These are phyloP conservation scores for Fusarium tupiense DNA, from an alignment of 2,329 filamentous ascomycete species.

Conservation along the genomic window DNA sequence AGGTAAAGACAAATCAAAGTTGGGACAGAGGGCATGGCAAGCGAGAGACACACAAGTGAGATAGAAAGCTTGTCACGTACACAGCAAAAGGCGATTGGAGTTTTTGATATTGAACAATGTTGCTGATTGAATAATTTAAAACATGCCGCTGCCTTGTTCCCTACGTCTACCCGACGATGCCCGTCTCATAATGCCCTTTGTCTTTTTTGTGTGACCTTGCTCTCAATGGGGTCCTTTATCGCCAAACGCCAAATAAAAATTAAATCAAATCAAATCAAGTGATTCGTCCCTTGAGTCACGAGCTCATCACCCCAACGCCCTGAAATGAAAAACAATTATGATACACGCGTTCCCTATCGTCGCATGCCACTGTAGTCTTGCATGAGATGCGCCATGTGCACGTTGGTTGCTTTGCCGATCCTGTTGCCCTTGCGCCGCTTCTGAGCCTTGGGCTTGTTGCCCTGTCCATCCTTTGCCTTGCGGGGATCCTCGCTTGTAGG, in stretches of 20 bases:
- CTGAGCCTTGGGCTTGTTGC: slow-evolving; percentile 74
- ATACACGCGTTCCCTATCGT: slow-evolving; percentile 45
- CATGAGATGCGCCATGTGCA: slow-evolving; percentile 84
- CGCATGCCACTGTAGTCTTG: slow-evolving; percentile 72
- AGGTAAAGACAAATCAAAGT: neutral
- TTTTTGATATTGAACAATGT: slow-evolving; percentile 14
- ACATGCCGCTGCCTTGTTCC: slow-evolving; percentile 19
- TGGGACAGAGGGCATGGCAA: neutral
- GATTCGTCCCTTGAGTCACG: neutral
- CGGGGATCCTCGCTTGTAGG: slow-evolving; percentile 84
- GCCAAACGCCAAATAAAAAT: slow-evolving; percentile 18
- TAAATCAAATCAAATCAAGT: neutral
- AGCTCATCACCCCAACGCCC: slow-evolving; percentile 23
- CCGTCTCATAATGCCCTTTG: neutral
- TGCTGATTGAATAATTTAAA: slow-evolving; percentile 15
- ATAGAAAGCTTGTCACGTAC: neutral
- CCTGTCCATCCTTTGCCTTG: slow-evolving; percentile 50
- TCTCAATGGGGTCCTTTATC: neutral
- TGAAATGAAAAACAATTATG: slow-evolving; percentile 10
- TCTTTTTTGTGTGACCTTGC: slow-evolving; percentile 22
- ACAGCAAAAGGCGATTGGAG: neutral
- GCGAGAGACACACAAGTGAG: neutral
- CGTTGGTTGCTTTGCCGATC: slow-evolving; percentile 85
- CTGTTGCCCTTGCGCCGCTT: slow-evolving; percentile 74
- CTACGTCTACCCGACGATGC: slow-evolving; percentile 17